Evolutionary conservation across 257 asterid species (phyloP), one percentile per base, ranked within the genome.

Genomic region (Lycium ferocissimum): DNA sequence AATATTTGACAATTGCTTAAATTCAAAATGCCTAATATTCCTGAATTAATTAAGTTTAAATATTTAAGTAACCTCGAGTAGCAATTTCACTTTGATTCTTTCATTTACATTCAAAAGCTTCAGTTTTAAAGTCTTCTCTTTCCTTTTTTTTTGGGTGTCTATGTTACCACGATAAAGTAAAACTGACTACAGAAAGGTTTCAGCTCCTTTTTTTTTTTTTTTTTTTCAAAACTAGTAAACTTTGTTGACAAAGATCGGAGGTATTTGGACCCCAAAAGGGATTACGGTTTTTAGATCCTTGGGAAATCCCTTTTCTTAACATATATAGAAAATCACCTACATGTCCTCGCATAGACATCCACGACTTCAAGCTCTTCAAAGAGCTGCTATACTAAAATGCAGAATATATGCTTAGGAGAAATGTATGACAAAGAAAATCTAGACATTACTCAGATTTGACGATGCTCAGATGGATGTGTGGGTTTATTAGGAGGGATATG

Each of bases 381-480:
- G 82, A 76, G 43, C 63, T 51, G 45, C 63, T 76, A 22, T 0
- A 12, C 43, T 14, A 22, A 49, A 26, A 76, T 76, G 82, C 13
- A 26, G 45, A 13, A 22, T 22, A 13, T 43, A 51, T 4, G 40
- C 82, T 76, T 22, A 17, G 22, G 38, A 4, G 13, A 76, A 76
- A 26, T 76, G 22, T 49, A 49, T 22, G 45, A 75, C 62, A 49
- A 75, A 47, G 79, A 71, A 75, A 75, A 49, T 8, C 45, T 75
- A 75, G 61, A 73, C 38, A 47, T 35, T 47, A 45, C 38, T 47
- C 56, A 5, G 38, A 20, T 26, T 26, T 26, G 33, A 26, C 33
- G 33, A 26, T 26, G 33, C 33, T 26, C 33, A 26, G 33, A 26
- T 26, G 33, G 33, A 26, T 26, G 33, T 26, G 33, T 26, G 33